A percentile compares a stretch with the other conserved stretches of the same genome.
phyloP scores from a whole-genome alignment of 257 asterid species.

The Plantago elongata region DNA sequence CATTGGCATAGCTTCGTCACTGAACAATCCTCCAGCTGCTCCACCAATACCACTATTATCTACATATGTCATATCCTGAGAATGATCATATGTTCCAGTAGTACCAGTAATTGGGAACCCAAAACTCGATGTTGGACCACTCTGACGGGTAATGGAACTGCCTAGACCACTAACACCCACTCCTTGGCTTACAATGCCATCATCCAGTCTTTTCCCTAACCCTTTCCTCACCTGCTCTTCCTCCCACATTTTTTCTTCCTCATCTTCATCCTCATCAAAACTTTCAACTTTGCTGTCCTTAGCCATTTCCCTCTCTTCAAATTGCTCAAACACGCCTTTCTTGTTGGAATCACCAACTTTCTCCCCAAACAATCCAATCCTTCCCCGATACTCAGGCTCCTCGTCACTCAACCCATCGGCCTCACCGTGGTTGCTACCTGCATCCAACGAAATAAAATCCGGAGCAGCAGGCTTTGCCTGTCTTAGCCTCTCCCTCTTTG shows the following conservation, averaged over 20 bases:
- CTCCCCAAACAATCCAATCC: slow-evolving; percentile 85
- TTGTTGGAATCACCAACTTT: slow-evolving; percentile 44
- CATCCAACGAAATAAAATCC: slow-evolving; percentile 81
- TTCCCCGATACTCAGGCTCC: slow-evolving; percentile 82
- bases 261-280: slow-evolving; percentile 62
- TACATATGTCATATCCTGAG: slow-evolving; percentile 26
- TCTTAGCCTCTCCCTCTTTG: slow-evolving; percentile 87
- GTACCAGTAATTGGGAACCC: slow-evolving; percentile 34
- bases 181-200: slow-evolving; percentile 49
- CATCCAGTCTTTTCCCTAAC: slow-evolving; percentile 83
- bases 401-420: slow-evolving; percentile 96
- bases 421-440: slow-evolving; percentile 95
- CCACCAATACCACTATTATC: slow-evolving; percentile 48
- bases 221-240: slow-evolving; percentile 97
- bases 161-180: slow-evolving; percentile 31
- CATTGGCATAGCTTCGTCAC: slow-evolving; percentile 49
- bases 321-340: slow-evolving; percentile 85
- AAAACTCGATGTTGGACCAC: slow-evolving; percentile 26
- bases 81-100: slow-evolving; percentile 36
- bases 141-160: slow-evolving; percentile 31
- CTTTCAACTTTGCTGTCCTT: slow-evolving; percentile 39
- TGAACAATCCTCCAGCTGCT: slow-evolving; percentile 37
- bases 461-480: slow-evolving; percentile 76
- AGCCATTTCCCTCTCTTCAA: slow-evolving; percentile 50
- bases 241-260: slow-evolving; percentile 95